These are phyloP conservation scores for Mrakia hoshinonis DNA, from an alignment of 768 basidiomycete species.

Conservation along the genomic window DNA sequence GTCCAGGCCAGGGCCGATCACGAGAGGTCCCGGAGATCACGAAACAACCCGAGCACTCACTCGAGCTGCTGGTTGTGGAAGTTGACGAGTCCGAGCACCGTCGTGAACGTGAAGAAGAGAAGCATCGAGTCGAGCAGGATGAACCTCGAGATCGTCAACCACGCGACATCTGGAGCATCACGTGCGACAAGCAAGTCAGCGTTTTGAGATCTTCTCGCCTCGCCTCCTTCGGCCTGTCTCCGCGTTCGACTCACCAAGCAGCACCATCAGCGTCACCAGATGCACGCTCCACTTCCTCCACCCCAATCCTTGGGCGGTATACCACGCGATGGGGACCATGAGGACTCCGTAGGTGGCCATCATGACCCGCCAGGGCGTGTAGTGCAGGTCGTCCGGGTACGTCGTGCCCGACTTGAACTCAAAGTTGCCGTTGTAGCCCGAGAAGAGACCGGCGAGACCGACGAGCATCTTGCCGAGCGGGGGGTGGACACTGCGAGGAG, in stretches of 20 bases:
- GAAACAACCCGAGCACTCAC: constrained; percentile 56
- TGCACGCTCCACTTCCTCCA: constrained; percentile 85
- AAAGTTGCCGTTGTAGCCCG: constrained; percentile 83
- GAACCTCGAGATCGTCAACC: constrained; percentile 93
- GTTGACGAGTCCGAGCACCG: constrained; percentile 86
- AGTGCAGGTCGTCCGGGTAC: constrained; percentile 80
- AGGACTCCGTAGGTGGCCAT: constrained; percentile 88
- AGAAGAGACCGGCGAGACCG: constrained; percentile 77
- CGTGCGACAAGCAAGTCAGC: not conserved
- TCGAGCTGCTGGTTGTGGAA: constrained; percentile 95
- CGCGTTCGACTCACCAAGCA: constrained; percentile 57
- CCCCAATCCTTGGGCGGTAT: constrained; percentile 85
- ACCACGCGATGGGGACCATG: constrained; percentile 95
- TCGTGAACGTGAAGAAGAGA: constrained; percentile 96
- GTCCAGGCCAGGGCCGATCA: not conserved
- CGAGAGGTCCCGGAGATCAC: too few species aligned
- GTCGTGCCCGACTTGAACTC: constrained; percentile 86
- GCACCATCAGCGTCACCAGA: constrained; percentile 84
- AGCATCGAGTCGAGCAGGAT: constrained; percentile 97
- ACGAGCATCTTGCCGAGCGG: constrained; percentile 99
- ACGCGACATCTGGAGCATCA: constrained; percentile 81
- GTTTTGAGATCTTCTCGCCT: not conserved
- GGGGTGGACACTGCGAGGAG: constrained; percentile 59
- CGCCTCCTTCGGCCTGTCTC: not conserved
- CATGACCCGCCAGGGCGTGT: constrained; percentile 89